Percentiles rank a stretch among this genome's conserved stretches.
phyloP scores from a whole-genome alignment of 208 protist species.

The Herpetomonas samuelpessoai region DNA sequence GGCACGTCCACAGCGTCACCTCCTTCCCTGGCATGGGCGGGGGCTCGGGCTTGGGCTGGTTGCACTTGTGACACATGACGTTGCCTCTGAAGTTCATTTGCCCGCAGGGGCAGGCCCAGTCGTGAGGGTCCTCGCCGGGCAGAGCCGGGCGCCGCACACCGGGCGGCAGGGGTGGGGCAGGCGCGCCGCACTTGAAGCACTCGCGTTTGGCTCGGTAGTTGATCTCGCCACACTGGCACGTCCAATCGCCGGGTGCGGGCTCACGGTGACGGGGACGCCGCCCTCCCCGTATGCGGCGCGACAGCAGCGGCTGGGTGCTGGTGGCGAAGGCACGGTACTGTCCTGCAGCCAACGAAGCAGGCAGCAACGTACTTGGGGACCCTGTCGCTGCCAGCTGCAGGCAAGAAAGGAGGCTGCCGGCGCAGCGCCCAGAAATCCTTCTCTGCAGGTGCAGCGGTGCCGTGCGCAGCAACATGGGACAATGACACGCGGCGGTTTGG shows the following conservation, averaged over 20 bases:
- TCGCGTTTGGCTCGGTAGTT: conserved; percentile 87
- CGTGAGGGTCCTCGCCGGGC: conserved; percentile 87
- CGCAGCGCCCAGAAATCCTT: no score
- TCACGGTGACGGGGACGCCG: conserved; percentile 53
- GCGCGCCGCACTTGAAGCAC: conserved; percentile 90
- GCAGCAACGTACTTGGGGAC: no score
- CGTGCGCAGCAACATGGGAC: no score
- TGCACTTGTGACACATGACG: conserved; percentile 81
- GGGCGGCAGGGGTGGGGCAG: conserved; percentile 83
- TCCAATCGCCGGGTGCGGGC: conserved; percentile 76
- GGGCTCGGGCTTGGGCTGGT: conserved; percentile 80
- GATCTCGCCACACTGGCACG: conserved; percentile 85
- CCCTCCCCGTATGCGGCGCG: conserved; percentile 46
- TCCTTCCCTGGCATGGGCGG: conserved; percentile 76
- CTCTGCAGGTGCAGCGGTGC: no score
- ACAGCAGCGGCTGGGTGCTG: conserved; percentile 16
- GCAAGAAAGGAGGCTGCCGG: no score
- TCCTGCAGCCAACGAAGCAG: no score
- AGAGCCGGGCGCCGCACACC: conserved; percentile 74
- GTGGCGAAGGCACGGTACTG: not conserved
- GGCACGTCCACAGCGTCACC: conserved; percentile 81
- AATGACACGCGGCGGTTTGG: no score
- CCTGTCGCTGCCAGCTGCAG: no score
- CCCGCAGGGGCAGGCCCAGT: conserved; percentile 91
- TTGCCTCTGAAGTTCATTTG: conserved; percentile 90